Conservation (phyloP, 2,329 filamentous ascomycete genomes). For the Stylonectria norvegica region DNA sequence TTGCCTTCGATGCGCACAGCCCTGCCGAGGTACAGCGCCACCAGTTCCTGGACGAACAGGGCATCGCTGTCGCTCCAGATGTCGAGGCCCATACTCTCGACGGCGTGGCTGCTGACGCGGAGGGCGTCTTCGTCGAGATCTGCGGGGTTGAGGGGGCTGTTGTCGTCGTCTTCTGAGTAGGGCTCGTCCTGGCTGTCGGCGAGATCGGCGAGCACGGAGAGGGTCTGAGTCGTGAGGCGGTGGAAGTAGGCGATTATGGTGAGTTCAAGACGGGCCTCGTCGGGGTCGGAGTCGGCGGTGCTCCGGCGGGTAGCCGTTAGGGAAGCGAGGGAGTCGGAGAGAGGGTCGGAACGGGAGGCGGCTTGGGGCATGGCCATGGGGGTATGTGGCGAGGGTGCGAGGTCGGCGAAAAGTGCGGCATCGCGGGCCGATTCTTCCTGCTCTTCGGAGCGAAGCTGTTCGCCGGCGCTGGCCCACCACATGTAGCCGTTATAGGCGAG, state of each 20-base stretch:
- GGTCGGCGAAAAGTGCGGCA: conserved; percentile 52
- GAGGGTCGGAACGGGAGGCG: conserved; percentile 32
- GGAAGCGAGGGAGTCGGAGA: conserved; percentile 45
- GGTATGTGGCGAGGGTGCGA: conserved; percentile 35
- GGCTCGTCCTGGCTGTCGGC: conserved; percentile 49
- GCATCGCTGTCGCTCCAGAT: conserved; percentile 70
- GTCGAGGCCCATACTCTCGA: conserved; percentile 72
- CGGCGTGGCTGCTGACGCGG: conserved; percentile 59
- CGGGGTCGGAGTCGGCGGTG: conserved; percentile 29
- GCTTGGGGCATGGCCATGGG: conserved; percentile 31
- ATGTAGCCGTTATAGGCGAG: conserved; percentile 80
- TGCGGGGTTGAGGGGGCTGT: conserved; percentile 23
- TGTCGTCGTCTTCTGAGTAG: conserved; percentile 32
- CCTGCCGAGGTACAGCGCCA: conserved; percentile 63
- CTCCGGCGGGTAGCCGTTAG: conserved; percentile 36
- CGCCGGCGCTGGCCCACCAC: conserved; percentile 86
- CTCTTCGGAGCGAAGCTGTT: conserved; percentile 61
- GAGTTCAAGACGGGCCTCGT: conserved; percentile 57
- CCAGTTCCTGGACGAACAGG: conserved; percentile 62
- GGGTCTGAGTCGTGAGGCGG: conserved; percentile 64
- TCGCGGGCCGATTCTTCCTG: conserved; percentile 57
- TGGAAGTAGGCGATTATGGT: conserved; percentile 80
- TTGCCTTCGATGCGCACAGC: conserved; percentile 62
- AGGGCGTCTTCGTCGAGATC: conserved; percentile 39
- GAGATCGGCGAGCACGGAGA: conserved; percentile 60